Evolutionary conservation across 2,329 filamentous ascomycete genomes (phyloP), one percentile per base, ranked within the genome.

Genomic region (Apiospora phragmitis): DNA sequence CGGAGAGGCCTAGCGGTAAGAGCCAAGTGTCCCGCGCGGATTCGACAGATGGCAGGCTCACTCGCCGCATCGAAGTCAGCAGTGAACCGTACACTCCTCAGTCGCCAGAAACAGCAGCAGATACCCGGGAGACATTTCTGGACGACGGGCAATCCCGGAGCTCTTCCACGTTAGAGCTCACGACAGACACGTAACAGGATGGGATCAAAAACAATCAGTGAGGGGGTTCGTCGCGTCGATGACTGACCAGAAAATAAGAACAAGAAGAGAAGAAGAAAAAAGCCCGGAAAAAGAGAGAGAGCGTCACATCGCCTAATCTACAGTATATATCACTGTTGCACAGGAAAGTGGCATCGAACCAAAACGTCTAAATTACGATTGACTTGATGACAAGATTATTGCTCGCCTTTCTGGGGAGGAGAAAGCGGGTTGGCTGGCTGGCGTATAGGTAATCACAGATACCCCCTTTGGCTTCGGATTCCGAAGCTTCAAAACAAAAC

Each of bases 91-190:
- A 71, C 35, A 74, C 11, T 38, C 21, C 21, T 8, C 55, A 38
- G 32, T 38, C 55, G 32, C 32, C 16, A 38, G 78, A 14, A 75
- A 74, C 45, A 79, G 76, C 45, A 79, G 76, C 42, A 82, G 80
- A 42, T 71, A 35, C 69, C 71, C n/a, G 42, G 45, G n/a, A 72
- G 68, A 66, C n/a, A 21, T 47, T 29, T 5, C 42, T 67, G n/a
- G n/a, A n/a, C 24, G 65, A 67, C 42, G 65, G 65, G 26, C 42
- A 67, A 14, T 29, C 42, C 41, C 65, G 26, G 24, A 67, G 65
- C 42, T 47, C 65, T 2, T 29, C 42, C 7, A 32, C 26, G 24
- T 6, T 47, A 35, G 65, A 67, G 42, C 65, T 67, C 65, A 47
- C 65, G 9, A 32, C 51, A 26, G 65, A 45, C 21, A 45, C 43